Evolutionary conservation across 352 stramenopile species (phyloP).

Genomic region (Phytophthora vignae): DNA sequence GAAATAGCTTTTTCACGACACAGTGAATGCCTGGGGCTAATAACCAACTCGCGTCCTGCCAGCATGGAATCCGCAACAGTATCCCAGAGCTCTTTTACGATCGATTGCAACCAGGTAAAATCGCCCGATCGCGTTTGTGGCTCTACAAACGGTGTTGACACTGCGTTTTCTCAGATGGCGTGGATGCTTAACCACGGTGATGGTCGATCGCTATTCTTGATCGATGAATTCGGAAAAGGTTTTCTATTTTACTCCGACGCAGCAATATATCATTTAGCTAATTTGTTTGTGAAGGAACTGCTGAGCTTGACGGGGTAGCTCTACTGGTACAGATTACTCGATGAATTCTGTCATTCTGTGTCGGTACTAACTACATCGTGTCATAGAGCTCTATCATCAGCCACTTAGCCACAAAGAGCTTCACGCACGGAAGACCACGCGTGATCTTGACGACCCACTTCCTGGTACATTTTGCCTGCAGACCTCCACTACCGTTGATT

Average conservation of each 20-base stretch:
- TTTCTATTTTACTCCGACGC: neutral
- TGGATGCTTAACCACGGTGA: constrained; percentile 84
- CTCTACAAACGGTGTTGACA: neutral
- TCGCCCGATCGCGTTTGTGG: neutral
- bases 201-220: constrained; percentile 71
- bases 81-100: constrained; percentile 89
- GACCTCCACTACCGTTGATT: constrained; percentile 6
- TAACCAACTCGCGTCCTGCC: constrained; percentile 28
- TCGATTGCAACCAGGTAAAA: constrained; percentile 86
- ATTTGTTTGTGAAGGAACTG: constrained; percentile 54
- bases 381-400: constrained; percentile 53
- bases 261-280: constrained; percentile 1
- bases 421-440: constrained; percentile 43
- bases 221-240: constrained; percentile 92
- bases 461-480: constrained; percentile 47
- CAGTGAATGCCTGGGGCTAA: neutral
- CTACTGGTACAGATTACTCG: constrained; percentile 60
- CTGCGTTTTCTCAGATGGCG: constrained; percentile 57
- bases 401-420: constrained; percentile 50
- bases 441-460: constrained; percentile 87
- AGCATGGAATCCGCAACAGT: constrained; percentile 78
- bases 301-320: constrained; percentile 76
- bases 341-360: neutral
- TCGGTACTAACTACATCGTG: constrained; percentile 14
- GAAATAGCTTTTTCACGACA: neutral